A percentile compares a stretch with the other conserved stretches of the same genome.
Evolutionary conservation across 495 filamentous ascomycete species (phyloP).

Genomic region (Hypoxylon lienhwacheense): DNA sequence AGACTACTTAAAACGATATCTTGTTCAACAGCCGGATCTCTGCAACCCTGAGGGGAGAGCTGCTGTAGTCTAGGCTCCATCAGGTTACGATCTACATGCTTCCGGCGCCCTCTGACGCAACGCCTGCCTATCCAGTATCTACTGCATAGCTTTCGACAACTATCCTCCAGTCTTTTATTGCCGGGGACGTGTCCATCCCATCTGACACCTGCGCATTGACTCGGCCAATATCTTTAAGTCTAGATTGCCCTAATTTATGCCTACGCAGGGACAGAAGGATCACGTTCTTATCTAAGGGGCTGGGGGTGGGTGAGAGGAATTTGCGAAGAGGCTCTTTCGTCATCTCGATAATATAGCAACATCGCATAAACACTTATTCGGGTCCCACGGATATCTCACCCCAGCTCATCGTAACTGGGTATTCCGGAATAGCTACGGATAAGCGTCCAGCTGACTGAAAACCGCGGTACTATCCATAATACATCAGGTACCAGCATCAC

Average conservation of each 20-base stretch:
- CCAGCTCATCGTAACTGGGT: constrained; percentile 22
- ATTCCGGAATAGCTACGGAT: constrained; percentile 7
- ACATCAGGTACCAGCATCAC: constrained; percentile 9
- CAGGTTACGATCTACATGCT: constrained; percentile 23
- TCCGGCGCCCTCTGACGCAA: constrained; percentile 30
- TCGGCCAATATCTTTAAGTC: constrained; percentile 9
- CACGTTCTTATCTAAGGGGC: constrained; percentile 7
- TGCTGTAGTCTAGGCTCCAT: constrained; percentile 14
- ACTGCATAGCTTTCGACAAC: constrained; percentile 7
- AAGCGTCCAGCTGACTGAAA: constrained; percentile 27
- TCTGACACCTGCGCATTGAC: constrained; percentile 11
- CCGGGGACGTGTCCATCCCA: constrained; percentile 9
- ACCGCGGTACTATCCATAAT: constrained; percentile 4
- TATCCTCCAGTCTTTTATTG: constrained; percentile 19
- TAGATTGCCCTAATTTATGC: constrained; percentile 1
- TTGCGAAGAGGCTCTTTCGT: no score
- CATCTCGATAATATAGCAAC: constrained; percentile 18
- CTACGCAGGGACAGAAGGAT: constrained; percentile 10
- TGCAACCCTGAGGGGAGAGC: constrained; percentile 28
- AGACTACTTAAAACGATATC: constrained; percentile 23
- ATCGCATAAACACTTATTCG: constrained; percentile 22
- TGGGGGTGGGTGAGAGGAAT: no score
- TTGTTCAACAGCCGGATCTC: constrained; percentile 28
- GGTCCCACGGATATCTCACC: constrained; percentile 23
- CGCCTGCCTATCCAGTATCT: constrained; percentile 27